A percentile compares a stretch with the other conserved stretches of the same genome.
Conservation (phyloP, 2,329 filamentous ascomycete genomes). For the Seiridium cupressi region DNA sequence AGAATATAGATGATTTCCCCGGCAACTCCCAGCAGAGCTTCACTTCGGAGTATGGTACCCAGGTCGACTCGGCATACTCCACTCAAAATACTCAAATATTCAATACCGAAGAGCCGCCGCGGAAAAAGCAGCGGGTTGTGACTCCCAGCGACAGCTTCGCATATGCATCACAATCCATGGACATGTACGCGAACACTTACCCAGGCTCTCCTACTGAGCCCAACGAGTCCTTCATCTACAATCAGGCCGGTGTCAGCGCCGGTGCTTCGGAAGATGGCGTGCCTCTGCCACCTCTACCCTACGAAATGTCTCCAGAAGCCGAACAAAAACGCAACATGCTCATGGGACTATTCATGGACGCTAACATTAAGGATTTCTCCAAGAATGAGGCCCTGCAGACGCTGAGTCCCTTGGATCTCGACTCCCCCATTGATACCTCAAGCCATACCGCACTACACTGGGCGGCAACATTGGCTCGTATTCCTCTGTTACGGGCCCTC, state of each 20-base stretch:
- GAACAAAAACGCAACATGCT: constrained; percentile 80
- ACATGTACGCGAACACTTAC: constrained; percentile 48
- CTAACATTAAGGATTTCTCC: constrained; percentile 62
- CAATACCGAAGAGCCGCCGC: constrained; percentile 70
- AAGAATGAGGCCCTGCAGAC: constrained; percentile 75
- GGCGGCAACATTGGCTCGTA: constrained; percentile 88
- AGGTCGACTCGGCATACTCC: constrained; percentile 68
- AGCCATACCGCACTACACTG: constrained; percentile 92
- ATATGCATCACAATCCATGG: constrained; percentile 44
- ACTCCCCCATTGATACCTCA: constrained; percentile 87
- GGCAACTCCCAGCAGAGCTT: constrained; percentile 83
- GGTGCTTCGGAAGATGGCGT: constrained; percentile 51
- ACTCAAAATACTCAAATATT: constrained; percentile 52
- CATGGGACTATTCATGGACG: constrained; percentile 79
- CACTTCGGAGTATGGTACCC: constrained; percentile 72
- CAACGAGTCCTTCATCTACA: constrained; percentile 75
- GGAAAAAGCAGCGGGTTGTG: constrained; percentile 70
- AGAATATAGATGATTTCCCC: constrained; percentile 67
- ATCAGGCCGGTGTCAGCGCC: constrained; percentile 44
- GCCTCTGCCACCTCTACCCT: constrained; percentile 64
- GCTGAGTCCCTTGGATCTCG: constrained; percentile 77
- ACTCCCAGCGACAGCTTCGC: constrained; percentile 59
- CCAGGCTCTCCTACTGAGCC: constrained; percentile 76
- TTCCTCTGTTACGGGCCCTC: constrained; percentile 76
- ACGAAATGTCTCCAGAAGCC: constrained; percentile 59